Evolutionary conservation across 208 protist species (phyloP), one percentile per base, ranked within the genome.

Genomic region (Trypanosoma theileri): DNA sequence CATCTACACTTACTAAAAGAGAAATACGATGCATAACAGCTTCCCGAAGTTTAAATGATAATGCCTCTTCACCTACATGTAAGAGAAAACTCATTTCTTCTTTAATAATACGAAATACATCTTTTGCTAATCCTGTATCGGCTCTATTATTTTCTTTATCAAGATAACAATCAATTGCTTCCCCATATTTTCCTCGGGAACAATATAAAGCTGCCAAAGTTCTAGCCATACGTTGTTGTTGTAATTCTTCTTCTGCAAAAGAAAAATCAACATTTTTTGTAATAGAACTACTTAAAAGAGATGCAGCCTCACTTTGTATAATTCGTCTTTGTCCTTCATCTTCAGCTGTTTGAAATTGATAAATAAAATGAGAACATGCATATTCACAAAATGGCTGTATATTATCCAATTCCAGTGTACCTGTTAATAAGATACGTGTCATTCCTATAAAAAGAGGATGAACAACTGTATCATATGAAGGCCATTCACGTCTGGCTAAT

Each of bases 141-240:
- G 73, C 40, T 11, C 50, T 22, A 48, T 82, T 81, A 59, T 79
- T 73, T 42, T 76, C 78, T 22, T 72, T 76, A 48, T 85, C 72
- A 28, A 88, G 62, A 77, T 84, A 92, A 65, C 79, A 84, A 53
- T 82, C 77, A 57, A 95, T 92, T 14, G 80, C 84, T 24, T 86
- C 78, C 6, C n/a, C 48, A 55, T 84, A 95, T 28, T 82, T 54
- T 26, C 66, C 62, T 26, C 82, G 72, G 13, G 68, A 60, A 62
- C 74, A 86, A 19, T 79, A 51, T 17, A 95, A 56, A 17, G 79
- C 78, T 4, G 86, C 84, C 31, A 88, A 64, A 41, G 80, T 82
- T 58, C 86, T 81, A 0, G 69, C 64, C 85, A 95, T 91, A 59
- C 74, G 69, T 14, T 84, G 74, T 1, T 79, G 73, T 44, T 22